Conservation (phyloP, 2,329 filamentous ascomycete species). For the Aphanocladium album region DNA sequence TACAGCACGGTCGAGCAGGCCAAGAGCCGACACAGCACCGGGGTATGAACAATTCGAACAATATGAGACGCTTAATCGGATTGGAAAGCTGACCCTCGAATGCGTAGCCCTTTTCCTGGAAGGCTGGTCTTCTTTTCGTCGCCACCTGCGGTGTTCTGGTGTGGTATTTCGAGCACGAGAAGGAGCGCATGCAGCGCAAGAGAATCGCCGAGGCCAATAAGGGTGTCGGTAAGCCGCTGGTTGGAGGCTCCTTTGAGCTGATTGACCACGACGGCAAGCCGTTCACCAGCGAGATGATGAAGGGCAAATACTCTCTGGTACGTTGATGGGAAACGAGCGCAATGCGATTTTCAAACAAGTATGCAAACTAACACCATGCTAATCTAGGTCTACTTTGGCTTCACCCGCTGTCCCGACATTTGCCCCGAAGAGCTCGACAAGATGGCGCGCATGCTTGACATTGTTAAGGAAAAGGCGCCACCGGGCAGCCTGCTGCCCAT, state of each 20-base stretch:
- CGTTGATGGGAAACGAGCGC: slow-evolving; percentile 23
- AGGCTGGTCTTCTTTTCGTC: slow-evolving; percentile 82
- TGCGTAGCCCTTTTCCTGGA: slow-evolving; percentile 82
- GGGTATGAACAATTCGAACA: slow-evolving; percentile 35
- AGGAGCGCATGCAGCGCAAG: slow-evolving; percentile 83
- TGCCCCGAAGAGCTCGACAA: slow-evolving; percentile 99
- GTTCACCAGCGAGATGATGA: slow-evolving; percentile 75
- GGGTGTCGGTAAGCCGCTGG: slow-evolving; percentile 86
- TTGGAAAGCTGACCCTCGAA: slow-evolving; percentile 13
- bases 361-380: neutral
- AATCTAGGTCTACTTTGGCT: slow-evolving; percentile 87
- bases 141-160: slow-evolving; percentile 70
- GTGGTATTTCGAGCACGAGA: slow-evolving; percentile 91
- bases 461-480: slow-evolving; percentile 49
- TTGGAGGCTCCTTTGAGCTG: slow-evolving; percentile 81
- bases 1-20: slow-evolving; percentile 55
- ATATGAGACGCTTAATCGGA: neutral
- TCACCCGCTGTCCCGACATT: slow-evolving; percentile 97
- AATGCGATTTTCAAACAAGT: neutral
- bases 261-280: slow-evolving; percentile 73
- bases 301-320: slow-evolving; percentile 79
- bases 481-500: slow-evolving; percentile 60
- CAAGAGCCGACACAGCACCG: slow-evolving; percentile 52
- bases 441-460: slow-evolving; percentile 93
- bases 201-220: slow-evolving; percentile 88